phyloP scores from a whole-genome alignment of 768 basidiomycete genomes.

The Mrakia frigida region DNA sequence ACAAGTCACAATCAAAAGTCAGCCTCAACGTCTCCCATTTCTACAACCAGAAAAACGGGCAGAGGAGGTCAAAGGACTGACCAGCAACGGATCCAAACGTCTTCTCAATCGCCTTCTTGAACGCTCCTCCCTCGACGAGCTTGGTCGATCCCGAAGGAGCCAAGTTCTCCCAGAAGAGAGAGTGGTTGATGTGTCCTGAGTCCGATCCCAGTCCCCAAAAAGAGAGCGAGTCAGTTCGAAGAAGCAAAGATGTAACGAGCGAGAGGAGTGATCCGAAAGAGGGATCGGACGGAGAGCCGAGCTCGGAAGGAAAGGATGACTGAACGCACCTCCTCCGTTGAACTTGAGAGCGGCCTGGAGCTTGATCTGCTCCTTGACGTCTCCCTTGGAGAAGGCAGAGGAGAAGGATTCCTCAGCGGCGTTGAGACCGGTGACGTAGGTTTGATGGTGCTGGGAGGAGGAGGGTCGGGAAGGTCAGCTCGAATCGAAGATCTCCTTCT shows the following conservation, averaged over 20 bases:
- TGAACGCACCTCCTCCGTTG: slow-evolving; percentile 79
- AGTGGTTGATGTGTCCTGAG: slow-evolving; percentile 80
- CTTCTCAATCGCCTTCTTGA: slow-evolving; percentile 60
- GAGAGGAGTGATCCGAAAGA: not conserved
- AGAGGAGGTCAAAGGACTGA: not conserved
- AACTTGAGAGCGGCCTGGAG: slow-evolving; percentile 69
- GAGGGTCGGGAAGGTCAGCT: not conserved
- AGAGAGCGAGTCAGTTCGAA: not conserved
- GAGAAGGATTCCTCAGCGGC: slow-evolving; percentile 75
- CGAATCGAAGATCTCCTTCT: not conserved
- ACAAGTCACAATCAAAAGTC: not conserved
- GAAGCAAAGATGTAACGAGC: not conserved
- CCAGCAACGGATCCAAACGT: slow-evolving; percentile 66
- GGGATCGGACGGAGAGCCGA: not conserved
- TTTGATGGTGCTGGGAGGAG: slow-evolving; percentile 66
- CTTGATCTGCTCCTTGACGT: slow-evolving; percentile 74
- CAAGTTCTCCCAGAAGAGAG: slow-evolving; percentile 93
- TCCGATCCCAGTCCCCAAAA: too few relatives aligned
- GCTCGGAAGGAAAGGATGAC: not conserved
- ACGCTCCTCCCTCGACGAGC: slow-evolving; percentile 42
- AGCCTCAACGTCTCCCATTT: not conserved
- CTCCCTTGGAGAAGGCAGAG: slow-evolving; percentile 49
- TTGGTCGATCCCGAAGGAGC: slow-evolving; percentile 63
- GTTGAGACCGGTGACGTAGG: slow-evolving; percentile 88
- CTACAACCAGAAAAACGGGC: not conserved